Base-by-base conservation (phyloP, 2,329 filamentous ascomycete genomes). In the Phyllosticta capitalensis region DNA sequence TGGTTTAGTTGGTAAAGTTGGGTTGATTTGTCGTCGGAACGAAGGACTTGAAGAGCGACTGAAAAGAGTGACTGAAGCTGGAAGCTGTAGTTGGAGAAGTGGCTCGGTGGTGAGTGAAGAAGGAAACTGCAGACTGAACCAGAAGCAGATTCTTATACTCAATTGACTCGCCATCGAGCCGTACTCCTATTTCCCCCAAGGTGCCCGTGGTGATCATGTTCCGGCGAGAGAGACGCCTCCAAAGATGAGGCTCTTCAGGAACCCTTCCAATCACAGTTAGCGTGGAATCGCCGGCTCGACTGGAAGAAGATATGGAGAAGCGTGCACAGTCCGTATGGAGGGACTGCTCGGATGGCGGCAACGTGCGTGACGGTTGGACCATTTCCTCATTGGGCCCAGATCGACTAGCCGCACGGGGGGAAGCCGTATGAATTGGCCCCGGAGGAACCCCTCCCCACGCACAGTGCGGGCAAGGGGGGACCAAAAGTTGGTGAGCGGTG, bases 211-310 rank as follows among this genome's bases (percentile, higher is more conserved):
- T 59, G 52, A 48, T 26, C 48, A 33, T 52, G 26, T 10, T 20
- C 45, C 52, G 14, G 52, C 53, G 54, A 48, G 52, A 55, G 14
- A 50, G 28, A 52, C 22, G 14, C n/a, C 53, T 22, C 22, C 20
- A 28, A 54, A 59, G 38, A 59, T 59, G 57, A 59, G 54, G 57
- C 57, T 59, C 57, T 55, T 59, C 57, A 59, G 45, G n/a, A 55
- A 28, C 38, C 14, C 30, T 59, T 7, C 57, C 48, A n/a, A 7
- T 52, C 24, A 9, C 19, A 24, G 57, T 48, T 59, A 59, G 57
- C 28, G 7, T 24, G 5, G 24, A 14, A 24, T 38, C 7, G 12
- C 26, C 51, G 57, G 24, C 52, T 59, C 54, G 51, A 45, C 54
- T 59, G 52, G 51, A 38, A 55, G 38, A 21, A 45, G 38, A n/a